phyloP scores from a whole-genome alignment of 257 asterid genomes.

The Capsicum baccatum region DNA sequence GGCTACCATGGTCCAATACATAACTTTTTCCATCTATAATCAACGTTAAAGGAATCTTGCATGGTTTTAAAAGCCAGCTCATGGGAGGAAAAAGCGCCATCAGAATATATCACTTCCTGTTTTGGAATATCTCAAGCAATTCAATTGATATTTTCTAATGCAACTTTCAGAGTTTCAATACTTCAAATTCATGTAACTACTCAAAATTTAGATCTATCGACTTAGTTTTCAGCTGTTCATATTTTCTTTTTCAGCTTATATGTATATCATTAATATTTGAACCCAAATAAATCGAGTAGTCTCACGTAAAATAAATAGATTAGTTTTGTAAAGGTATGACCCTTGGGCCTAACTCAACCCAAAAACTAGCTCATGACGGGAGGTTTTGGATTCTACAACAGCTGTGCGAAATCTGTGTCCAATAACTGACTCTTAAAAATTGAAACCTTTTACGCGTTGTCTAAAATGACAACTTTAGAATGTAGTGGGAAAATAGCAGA shows the following conservation, averaged over 20 bases:
- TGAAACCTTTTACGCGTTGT: background rate
- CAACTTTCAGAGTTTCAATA: background rate
- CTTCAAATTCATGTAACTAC: constrained; percentile 2
- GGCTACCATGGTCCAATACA: background rate
- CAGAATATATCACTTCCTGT: background rate
- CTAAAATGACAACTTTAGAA: background rate
- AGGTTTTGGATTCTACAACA: background rate
- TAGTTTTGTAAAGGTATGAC: background rate
- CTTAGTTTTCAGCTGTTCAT: background rate
- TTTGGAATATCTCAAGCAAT: background rate
- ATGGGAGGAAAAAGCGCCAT: background rate
- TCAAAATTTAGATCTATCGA: constrained; percentile 3
- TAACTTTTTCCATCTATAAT: background rate
- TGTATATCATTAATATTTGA: background rate
- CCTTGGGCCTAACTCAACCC: background rate
- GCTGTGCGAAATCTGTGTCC: background rate
- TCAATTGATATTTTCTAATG: background rate
- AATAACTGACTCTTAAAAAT: background rate
- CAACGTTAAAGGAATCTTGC: background rate
- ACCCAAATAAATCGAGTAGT: background rate
- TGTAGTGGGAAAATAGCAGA: background rate
- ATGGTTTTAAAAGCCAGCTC: background rate
- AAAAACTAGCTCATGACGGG: background rate
- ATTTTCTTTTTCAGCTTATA: background rate
- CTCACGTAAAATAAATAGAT: background rate